A percentile compares a stretch with the other conserved stretches of the same genome.
These are phyloP conservation scores for Cladophialophora carrionii DNA, from an alignment of 2,329 filamentous ascomycete species.

Conservation along the genomic window DNA sequence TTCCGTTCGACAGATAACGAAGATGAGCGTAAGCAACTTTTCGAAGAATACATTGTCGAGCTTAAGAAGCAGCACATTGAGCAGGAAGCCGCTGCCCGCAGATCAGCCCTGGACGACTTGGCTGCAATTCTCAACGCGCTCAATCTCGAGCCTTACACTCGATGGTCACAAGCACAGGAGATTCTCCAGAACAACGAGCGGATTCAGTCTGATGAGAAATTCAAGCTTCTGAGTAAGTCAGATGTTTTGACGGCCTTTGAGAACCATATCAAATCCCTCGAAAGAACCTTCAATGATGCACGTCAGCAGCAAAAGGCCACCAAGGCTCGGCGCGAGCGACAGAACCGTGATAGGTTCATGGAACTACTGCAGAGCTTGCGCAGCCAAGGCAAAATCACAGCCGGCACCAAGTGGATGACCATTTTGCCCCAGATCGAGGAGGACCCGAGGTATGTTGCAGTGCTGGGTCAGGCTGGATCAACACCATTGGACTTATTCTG, in stretches of 20 bases:
- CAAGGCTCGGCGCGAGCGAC: constrained; percentile 79
- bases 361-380: constrained; percentile 74
- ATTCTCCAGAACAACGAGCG: constrained; percentile 76
- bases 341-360: constrained; percentile 80
- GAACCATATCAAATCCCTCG: constrained; percentile 89
- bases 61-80: constrained; percentile 81
- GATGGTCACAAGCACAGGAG: constrained; percentile 87
- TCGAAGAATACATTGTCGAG: constrained; percentile 87
- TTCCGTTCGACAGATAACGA: constrained; percentile 91
- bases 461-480: constrained; percentile 82
- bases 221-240: constrained; percentile 80
- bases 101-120: constrained; percentile 82
- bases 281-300: constrained; percentile 87
- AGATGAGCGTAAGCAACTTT: constrained; percentile 82
- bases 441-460: constrained; percentile 79
- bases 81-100: constrained; percentile 70
- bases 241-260: constrained; percentile 93
- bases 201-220: constrained; percentile 81
- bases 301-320: constrained; percentile 84
- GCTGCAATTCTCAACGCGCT: constrained; percentile 76
- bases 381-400: constrained; percentile 78
- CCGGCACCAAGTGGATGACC: constrained; percentile 86
- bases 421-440: constrained; percentile 73
- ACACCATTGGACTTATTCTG: constrained; percentile 91
- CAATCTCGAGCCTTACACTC: constrained; percentile 87